These are phyloP conservation scores for Taphrina communis DNA, from an alignment of 1,139 yeast genomes.

Conservation along the genomic window DNA sequence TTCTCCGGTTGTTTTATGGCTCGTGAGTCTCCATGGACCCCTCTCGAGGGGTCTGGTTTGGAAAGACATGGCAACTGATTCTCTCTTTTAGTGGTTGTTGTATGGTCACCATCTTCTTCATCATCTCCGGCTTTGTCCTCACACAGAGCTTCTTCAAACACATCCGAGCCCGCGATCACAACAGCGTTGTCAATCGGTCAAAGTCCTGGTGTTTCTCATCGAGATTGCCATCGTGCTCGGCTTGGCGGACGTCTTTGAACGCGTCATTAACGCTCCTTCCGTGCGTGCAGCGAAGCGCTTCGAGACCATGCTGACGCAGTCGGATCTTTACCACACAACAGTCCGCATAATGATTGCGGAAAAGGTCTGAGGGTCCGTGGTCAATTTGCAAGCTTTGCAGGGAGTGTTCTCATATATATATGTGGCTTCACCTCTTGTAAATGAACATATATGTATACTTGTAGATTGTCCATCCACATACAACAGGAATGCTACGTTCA, in stretches of 20 bases:
- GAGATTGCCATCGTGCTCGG: not conserved
- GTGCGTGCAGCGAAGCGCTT: not conserved
- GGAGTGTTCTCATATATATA: too few relatives aligned
- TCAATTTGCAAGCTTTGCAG: too few relatives aligned
- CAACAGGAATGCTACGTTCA: too few relatives aligned
- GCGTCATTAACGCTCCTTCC: constrained; percentile 2
- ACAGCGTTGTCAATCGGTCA: not conserved
- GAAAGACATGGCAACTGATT: too few relatives aligned
- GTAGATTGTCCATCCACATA: too few relatives aligned
- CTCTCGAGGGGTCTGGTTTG: too few relatives aligned
- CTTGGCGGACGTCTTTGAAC: not conserved
- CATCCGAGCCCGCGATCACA: constrained; percentile 9
- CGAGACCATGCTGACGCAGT: too few relatives aligned
- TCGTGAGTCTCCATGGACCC: not conserved
- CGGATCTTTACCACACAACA: too few relatives aligned
- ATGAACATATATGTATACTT: too few relatives aligned
- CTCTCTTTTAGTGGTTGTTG: not conserved
- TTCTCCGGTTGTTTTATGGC: constrained; percentile 6
- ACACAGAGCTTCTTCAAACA: constrained; percentile 9
- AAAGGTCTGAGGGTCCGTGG: too few relatives aligned
- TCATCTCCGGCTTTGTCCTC: constrained; percentile 32
- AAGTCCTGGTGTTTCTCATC: not conserved
- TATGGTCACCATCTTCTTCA: constrained; percentile 32
- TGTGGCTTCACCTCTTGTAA: too few relatives aligned
- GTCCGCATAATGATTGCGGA: too few relatives aligned